phyloP scores from a whole-genome alignment of 805 yeast genomes.

The Schwanniomyces polymorphus region DNA sequence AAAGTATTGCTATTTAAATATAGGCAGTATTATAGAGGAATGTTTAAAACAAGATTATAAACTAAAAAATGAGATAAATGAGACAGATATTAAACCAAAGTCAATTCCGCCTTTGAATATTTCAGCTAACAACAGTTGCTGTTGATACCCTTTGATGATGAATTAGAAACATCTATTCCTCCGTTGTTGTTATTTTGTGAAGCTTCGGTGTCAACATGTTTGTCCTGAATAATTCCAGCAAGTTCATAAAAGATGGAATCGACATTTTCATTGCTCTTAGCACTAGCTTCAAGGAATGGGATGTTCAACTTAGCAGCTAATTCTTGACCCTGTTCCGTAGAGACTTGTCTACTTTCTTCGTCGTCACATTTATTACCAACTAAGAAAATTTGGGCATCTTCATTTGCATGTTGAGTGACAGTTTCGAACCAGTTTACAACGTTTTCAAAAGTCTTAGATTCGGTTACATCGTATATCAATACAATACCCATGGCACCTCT shows the following conservation, averaged over 20 bases:
- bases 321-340: slow-evolving; percentile 86
- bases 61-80: not conserved
- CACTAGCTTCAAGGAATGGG: slow-evolving; percentile 94
- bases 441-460: slow-evolving; percentile 88
- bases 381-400: slow-evolving; percentile 88
- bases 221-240: slow-evolving; percentile 83
- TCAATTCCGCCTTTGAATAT: not conserved
- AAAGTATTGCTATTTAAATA: not conserved
- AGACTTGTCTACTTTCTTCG: slow-evolving; percentile 80
- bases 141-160: slow-evolving; percentile 22
- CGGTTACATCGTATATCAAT: slow-evolving; percentile 81
- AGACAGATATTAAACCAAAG: not conserved
- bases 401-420: slow-evolving; percentile 94
- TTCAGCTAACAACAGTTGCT: slow-evolving; percentile 37
- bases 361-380: slow-evolving; percentile 97
- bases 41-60: not conserved
- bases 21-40: not conserved
- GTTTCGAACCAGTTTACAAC: slow-evolving; percentile 95
- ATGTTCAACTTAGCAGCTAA: slow-evolving; percentile 84
- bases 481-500: slow-evolving; percentile 90
- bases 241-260: slow-evolving; percentile 88
- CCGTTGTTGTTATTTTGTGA: slow-evolving; percentile 22
- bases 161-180: slow-evolving; percentile 42
- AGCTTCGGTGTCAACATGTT: slow-evolving; percentile 49
- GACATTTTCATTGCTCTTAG: slow-evolving; percentile 90